Percentiles rank a stretch among this genome's conserved stretches.
These are phyloP conservation scores for Trichoderma guizhouense DNA, from an alignment of 2,329 filamentous ascomycete genomes.

Conservation along the genomic window DNA sequence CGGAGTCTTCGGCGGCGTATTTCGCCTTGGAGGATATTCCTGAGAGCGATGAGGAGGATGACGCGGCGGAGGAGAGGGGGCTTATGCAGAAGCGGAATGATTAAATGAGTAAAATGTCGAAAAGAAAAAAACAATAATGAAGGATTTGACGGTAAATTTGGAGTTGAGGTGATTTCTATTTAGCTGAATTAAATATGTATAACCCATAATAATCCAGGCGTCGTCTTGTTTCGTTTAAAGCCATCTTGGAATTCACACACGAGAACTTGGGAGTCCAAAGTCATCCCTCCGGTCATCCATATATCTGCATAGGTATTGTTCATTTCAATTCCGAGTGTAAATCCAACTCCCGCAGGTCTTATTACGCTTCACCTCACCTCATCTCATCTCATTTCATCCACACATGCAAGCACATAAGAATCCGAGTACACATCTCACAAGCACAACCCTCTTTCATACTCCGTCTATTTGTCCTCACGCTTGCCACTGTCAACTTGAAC, in stretches of 20 bases:
- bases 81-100: conserved; percentile 14
- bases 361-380: background rate
- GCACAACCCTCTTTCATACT: background rate
- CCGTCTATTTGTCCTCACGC: background rate
- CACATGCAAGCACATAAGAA: background rate
- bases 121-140: background rate
- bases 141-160: background rate
- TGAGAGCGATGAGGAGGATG: conserved; percentile 18
- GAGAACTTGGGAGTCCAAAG: background rate
- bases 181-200: background rate
- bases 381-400: background rate
- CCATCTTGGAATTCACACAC: background rate
- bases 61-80: conserved; percentile 13
- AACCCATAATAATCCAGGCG: background rate
- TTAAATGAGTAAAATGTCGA: background rate
- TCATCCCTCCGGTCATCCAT: too few relatives aligned
- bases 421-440: background rate
- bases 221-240: background rate
- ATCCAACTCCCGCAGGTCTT: too few relatives aligned
- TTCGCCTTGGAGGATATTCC: conserved; percentile 17
- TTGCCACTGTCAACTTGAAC: background rate
- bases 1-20: conserved; percentile 15
- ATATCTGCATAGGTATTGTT: too few relatives aligned
- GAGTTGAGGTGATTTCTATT: background rate
- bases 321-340: too few relatives aligned